Percentiles rank a stretch among this genome's conserved stretches.
These are phyloP conservation scores for Marasmius sp. DNA, from an alignment of 1,284 basidiomycete species.

Conservation along the genomic window DNA sequence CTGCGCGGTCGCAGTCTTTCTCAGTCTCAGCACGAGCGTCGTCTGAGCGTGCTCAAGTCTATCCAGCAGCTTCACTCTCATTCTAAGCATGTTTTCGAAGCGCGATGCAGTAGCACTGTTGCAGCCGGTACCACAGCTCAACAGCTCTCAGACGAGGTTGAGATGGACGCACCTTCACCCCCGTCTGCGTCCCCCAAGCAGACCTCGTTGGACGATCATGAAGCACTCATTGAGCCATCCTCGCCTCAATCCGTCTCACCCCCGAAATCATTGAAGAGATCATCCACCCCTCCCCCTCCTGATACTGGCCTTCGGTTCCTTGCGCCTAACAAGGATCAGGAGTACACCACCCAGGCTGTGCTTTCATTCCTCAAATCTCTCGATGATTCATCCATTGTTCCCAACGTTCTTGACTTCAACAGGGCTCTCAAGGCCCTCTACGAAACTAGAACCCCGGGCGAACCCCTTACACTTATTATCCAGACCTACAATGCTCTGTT, in stretches of 20 bases:
- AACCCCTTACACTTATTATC: conserved; percentile 61
- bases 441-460: conserved; percentile 46
- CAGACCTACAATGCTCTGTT: conserved; percentile 81
- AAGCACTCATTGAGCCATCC: conserved; percentile 23
- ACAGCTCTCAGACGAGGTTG: not conserved
- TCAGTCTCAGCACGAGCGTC: conserved; percentile 42
- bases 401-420: conserved; percentile 62
- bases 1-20: conserved; percentile 61
- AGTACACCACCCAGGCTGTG: conserved; percentile 13
- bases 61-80: conserved; percentile 59
- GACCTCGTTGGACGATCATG: not conserved
- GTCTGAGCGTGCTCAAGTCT: conserved; percentile 55
- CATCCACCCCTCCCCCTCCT: conserved; percentile 16
- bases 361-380: conserved; percentile 14
- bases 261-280: conserved; percentile 14
- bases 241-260: conserved; percentile 28
- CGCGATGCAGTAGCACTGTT: not conserved
- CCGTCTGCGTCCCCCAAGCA: not conserved
- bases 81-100: conserved; percentile 52
- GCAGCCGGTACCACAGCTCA: conserved; percentile 1
- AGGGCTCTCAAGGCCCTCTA: conserved; percentile 59
- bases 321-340: conserved; percentile 7
- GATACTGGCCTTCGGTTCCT: not conserved
- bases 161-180: not conserved
- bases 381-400: conserved; percentile 4